A percentile compares a stretch with the other conserved stretches of the same genome.
These are phyloP conservation scores for Friedmanniomyces simplex DNA, from an alignment of 495 filamentous ascomycete species.

Conservation along the genomic window DNA sequence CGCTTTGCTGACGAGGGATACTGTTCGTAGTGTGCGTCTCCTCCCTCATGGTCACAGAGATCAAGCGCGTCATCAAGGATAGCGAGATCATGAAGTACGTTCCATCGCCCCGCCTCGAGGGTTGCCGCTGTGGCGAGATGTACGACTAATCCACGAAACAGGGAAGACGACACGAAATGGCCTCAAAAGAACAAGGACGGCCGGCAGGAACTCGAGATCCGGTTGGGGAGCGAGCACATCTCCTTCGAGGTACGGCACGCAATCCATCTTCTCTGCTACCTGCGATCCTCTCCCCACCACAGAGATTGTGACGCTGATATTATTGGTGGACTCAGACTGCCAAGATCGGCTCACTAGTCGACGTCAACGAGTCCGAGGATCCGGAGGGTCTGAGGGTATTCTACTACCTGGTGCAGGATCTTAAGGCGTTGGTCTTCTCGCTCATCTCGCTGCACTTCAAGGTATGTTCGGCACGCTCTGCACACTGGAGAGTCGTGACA, in stretches of 20 bases:
- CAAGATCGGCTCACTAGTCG: constrained; percentile 94
- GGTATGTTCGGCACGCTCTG: constrained; percentile 34
- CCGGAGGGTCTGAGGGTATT: constrained; percentile 98
- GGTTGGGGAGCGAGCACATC: constrained; percentile 90
- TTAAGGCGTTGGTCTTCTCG: constrained; percentile 95
- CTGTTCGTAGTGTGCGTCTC: constrained; percentile 78
- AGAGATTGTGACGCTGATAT: too few relatives aligned
- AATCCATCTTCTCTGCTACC: too few relatives aligned
- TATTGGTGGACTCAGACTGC: constrained; percentile 65
- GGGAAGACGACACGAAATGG: constrained; percentile 99
- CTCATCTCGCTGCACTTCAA: constrained; percentile 97
- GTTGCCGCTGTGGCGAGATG: neutral
- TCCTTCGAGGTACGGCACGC: constrained; percentile 76
- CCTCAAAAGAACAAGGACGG: constrained; percentile 99
- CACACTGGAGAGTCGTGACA: too few relatives aligned
- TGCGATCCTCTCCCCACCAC: too few relatives aligned
- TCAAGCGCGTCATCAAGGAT: constrained; percentile 93
- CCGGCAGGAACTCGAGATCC: constrained; percentile 91
- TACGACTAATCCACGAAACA: constrained; percentile 28
- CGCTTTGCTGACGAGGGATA: too few relatives aligned
- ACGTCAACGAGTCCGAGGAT: constrained; percentile 91
- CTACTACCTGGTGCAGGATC: constrained; percentile 96
- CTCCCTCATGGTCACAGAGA: constrained; percentile 81
- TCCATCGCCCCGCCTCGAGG: neutral
- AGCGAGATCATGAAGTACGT: constrained; percentile 96